These are phyloP conservation scores for Sphagnum contortum DNA, from an alignment of 225 moss, liverwort and hornwort genomes.

Conservation along the genomic window DNA sequence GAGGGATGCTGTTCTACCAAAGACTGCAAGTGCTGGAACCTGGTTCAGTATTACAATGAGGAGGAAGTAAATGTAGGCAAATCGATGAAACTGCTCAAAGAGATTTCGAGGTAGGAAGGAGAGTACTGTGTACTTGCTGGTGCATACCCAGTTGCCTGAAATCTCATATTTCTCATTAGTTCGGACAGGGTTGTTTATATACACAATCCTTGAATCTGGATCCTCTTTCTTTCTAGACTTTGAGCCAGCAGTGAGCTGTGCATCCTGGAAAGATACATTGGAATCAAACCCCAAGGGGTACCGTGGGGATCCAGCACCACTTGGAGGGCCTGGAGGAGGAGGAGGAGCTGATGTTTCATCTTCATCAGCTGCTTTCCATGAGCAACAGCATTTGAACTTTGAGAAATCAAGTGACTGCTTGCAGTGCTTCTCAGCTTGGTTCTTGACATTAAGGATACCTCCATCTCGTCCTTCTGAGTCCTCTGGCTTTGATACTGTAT, in stretches of 20 bases:
- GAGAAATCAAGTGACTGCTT: neutral
- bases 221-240: constrained; percentile 19
- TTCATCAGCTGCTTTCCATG: constrained; percentile 5
- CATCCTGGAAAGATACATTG: constrained; percentile 9
- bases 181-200: constrained; percentile 60
- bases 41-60: constrained; percentile 81
- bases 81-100: constrained; percentile 86
- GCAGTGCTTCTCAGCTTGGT: constrained; percentile 1
- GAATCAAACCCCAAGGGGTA: constrained; percentile 6
- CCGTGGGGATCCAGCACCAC: constrained; percentile 2
- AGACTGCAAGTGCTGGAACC: constrained; percentile 79
- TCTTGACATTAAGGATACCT: constrained; percentile 6
- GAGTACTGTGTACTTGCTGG: constrained; percentile 75
- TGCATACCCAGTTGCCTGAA: constrained; percentile 61
- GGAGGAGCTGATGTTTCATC: neutral
- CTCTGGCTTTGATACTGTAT: constrained; percentile 17
- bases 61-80: constrained; percentile 82
- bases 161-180: constrained; percentile 27
- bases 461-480: constrained; percentile 7
- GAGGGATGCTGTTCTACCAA: constrained; percentile 77
- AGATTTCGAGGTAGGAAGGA: constrained; percentile 72
- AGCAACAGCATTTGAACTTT: too few relatives aligned
- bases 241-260: constrained; percentile 14
- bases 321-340: neutral
- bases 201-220: constrained; percentile 38